phyloP scores from a whole-genome alignment of 805 yeast genomes.

The Yamadazyma ubonensis region DNA sequence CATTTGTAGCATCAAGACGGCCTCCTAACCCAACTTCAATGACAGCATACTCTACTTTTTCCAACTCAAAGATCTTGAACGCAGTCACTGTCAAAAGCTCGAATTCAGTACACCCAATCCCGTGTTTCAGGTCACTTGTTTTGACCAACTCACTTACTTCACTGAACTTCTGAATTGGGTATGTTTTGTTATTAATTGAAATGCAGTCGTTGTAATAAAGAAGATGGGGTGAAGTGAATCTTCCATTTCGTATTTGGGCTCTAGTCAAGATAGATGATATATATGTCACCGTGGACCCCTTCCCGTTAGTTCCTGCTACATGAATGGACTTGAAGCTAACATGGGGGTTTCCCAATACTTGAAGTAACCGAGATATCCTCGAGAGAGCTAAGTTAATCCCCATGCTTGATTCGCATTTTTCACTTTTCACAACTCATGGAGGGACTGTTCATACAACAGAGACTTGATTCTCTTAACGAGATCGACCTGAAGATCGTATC shows the following conservation, averaged over 20 bases:
- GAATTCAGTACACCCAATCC: constrained; percentile 78
- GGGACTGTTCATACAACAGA: constrained; percentile 41
- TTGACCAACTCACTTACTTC: constrained; percentile 44
- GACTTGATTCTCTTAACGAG: constrained; percentile 51
- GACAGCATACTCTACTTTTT: constrained; percentile 68
- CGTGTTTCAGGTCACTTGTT: constrained; percentile 34
- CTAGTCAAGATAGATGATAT: constrained; percentile 59
- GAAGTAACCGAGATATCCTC: constrained; percentile 31
- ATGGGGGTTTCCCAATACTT: constrained; percentile 68
- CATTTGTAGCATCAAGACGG: constrained; percentile 83
- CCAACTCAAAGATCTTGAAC: constrained; percentile 63
- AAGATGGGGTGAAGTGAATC: constrained; percentile 89
- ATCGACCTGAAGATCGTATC: constrained; percentile 55
- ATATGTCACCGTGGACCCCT: constrained; percentile 90
- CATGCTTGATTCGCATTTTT: constrained; percentile 20
- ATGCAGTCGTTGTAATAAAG: constrained; percentile 73
- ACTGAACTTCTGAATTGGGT: constrained; percentile 47
- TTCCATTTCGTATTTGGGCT: constrained; percentile 57
- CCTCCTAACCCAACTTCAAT: constrained; percentile 98
- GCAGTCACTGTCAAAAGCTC: constrained; percentile 87
- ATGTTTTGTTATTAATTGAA: constrained; percentile 58
- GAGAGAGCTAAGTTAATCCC: constrained; percentile 41
- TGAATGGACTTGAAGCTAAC: constrained; percentile 66
- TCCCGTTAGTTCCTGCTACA: constrained; percentile 95
- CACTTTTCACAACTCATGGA: neutral